phyloP scores from a whole-genome alignment of 2,329 filamentous ascomycete species.

The Pseudocercospora pini-densiflorae region DNA sequence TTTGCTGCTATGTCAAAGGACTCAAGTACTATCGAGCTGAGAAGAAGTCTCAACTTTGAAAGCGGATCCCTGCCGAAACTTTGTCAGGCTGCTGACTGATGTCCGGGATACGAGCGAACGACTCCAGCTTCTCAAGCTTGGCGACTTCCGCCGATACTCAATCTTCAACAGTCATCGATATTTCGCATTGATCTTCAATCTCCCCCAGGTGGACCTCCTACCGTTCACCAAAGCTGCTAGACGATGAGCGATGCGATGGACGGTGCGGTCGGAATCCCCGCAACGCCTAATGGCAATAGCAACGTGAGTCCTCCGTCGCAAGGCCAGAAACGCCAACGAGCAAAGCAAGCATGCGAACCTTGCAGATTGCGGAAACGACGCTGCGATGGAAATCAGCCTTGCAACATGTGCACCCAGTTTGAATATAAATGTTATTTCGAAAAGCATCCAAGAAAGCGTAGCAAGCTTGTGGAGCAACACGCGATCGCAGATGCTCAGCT shows the following conservation, averaged over 20 bases:
- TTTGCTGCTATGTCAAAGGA: too few species aligned
- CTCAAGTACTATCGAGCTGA: too few species aligned
- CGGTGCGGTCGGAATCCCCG: not conserved
- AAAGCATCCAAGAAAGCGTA: slow-evolving; percentile 42
- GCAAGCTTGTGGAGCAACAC: slow-evolving; percentile 40
- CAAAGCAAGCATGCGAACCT: slow-evolving; percentile 47
- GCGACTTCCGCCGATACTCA: not conserved
- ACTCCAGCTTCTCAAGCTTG: not conserved
- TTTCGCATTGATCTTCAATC: not conserved
- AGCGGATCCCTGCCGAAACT: not conserved
- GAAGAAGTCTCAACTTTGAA: not conserved
- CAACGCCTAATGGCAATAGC: slow-evolving; percentile 8
- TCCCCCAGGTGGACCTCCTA: not conserved
- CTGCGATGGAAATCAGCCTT: slow-evolving; percentile 60
- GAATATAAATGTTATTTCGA: slow-evolving; percentile 50
- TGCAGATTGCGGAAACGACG: slow-evolving; percentile 62
- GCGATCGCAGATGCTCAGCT: slow-evolving; percentile 29
- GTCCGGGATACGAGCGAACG: too few species aligned
- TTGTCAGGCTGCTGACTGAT: not conserved
- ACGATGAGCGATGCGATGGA: not conserved
- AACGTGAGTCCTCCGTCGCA: slow-evolving; percentile 11
- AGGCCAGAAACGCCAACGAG: slow-evolving; percentile 39
- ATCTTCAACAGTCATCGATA: not conserved
- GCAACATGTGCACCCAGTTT: slow-evolving; percentile 58
- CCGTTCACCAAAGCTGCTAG: not conserved